These are phyloP conservation scores for Didymella keratinophila DNA, from an alignment of 2,329 filamentous ascomycete species.

Conservation along the genomic window DNA sequence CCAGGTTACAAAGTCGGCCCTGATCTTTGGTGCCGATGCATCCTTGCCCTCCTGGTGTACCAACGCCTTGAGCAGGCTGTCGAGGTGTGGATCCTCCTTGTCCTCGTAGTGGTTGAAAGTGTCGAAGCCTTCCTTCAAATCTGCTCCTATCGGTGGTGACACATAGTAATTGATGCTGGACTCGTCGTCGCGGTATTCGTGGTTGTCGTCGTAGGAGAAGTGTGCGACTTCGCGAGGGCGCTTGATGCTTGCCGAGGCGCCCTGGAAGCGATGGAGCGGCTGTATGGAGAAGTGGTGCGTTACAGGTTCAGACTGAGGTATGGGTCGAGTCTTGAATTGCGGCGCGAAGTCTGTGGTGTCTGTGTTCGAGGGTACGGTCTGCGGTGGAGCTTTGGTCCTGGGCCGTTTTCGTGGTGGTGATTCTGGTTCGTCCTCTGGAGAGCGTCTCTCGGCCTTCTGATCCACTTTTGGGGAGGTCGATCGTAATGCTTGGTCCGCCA, in stretches of 20 bases:
- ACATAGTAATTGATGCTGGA: conserved; percentile 90
- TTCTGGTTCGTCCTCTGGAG: conserved; percentile 20
- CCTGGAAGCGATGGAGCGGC: conserved; percentile 45
- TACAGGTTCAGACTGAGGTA: not conserved
- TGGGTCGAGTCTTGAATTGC: not conserved
- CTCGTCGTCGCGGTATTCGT: conserved; percentile 76
- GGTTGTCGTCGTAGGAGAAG: conserved; percentile 92
- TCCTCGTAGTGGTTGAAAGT: conserved; percentile 85
- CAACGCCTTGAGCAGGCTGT: conserved; percentile 80
- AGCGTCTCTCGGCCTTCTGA: conserved; percentile 14
- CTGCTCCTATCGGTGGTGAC: conserved; percentile 71
- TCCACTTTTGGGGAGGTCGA: conserved; percentile 5
- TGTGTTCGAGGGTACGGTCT: conserved; percentile 1
- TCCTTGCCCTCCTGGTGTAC: conserved; percentile 74
- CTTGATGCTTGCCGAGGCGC: conserved; percentile 46
- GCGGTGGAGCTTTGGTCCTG: conserved; percentile 45
- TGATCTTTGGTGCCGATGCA: conserved; percentile 64
- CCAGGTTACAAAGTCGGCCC: conserved; percentile 89
- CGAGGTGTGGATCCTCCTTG: conserved; percentile 83
- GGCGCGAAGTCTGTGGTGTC: not conserved
- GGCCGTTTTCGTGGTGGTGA: conserved; percentile 43
- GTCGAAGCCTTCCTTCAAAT: conserved; percentile 83
- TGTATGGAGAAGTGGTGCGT: conserved; percentile 40
- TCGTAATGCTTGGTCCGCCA: not conserved
- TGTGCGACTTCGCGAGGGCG: conserved; percentile 78